phyloP scores from a whole-genome alignment of 345 rosid genomes.

The Linum trigynum region DNA sequence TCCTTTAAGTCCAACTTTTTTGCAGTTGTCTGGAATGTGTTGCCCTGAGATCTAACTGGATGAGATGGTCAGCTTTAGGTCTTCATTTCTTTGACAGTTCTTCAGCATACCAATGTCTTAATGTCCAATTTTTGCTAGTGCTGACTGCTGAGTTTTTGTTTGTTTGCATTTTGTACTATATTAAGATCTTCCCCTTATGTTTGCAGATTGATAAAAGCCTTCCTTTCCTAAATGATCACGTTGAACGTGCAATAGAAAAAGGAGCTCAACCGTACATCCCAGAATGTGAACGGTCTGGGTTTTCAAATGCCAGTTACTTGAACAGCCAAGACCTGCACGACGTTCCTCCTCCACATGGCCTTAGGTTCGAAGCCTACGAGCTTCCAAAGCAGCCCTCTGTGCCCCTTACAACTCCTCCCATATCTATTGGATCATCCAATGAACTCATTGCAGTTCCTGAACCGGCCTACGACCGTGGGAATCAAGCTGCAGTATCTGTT shows the following conservation, averaged over 20 bases:
- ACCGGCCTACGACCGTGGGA: conserved; percentile 48
- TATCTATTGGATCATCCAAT: conserved; percentile 33
- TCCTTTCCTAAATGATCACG: conserved; percentile 62
- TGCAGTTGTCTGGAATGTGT: too few species aligned
- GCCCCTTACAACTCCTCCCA: conserved; percentile 36
- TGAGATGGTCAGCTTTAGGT: neutral
- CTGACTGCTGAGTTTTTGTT: neutral
- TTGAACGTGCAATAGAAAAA: conserved; percentile 59
- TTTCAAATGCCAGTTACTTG: conserved; percentile 37
- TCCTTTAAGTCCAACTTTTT: too few species aligned
- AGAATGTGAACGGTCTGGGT: conserved; percentile 63
- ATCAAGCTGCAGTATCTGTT: conserved; percentile 33
- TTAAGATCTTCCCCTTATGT: conserved; percentile 4
- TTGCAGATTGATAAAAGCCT: conserved; percentile 77
- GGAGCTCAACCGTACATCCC: conserved; percentile 82
- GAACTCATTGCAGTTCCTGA: conserved; percentile 74
- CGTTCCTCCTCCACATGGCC: conserved; percentile 52
- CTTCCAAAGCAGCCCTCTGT: conserved; percentile 50
- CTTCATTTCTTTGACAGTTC: neutral
- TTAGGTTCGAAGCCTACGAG: conserved; percentile 92
- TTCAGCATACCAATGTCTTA: neutral
- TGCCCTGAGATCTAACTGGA: neutral
- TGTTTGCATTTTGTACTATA: neutral
- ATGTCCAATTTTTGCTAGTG: neutral
- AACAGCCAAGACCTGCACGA: conserved; percentile 57